Evolutionary conservation across 805 yeast species (phyloP), one percentile per base, ranked within the genome.

Genomic region (Hanseniaspora vineae): DNA sequence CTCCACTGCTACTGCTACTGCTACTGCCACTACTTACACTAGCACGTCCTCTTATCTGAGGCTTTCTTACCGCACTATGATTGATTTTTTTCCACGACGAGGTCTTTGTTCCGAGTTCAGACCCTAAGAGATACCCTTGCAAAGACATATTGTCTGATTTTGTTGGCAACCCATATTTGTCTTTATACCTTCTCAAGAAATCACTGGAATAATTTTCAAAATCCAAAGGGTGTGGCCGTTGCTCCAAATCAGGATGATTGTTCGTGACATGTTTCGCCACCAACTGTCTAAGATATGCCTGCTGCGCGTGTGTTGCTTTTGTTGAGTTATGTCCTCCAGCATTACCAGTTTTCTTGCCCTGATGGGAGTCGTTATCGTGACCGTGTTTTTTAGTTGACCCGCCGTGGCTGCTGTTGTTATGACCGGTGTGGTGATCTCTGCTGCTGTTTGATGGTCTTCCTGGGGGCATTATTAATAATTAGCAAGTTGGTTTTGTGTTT

Each of bases 31-130:
- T 23, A 23, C 29, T 23, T 8, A 23, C 29, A 23, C 29, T 42
- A 8, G n/a, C 46, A 35, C 35, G 49, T 19, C 42, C 31, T 42
- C 11, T 67, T 56, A 51, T 17, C 6, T 20, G 39, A 23, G 39
- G 44, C 31, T 54, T 59, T 23, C 52, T 54, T 20, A 54, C 46
- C 15, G 50, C 54, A 3, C 51, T 47, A 35, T 53, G 51, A 35
- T 54, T 54, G 37, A 55, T 58, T 42, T 61, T 54, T 42, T 52
- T 57, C 47, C 48, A 55, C 2, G 67, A 58, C 43, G 62, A 67
- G 0, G 96, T 81, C 58, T 79, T 77, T 60, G 77, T 77, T 2
- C 97, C 97, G 2, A 85, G 66, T 40, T 78, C 76, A 1, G 86
- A 78, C 44, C 77, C 80, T 19, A 88, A 64, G 44, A 90, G 66